Evolutionary conservation across 129 eudicot genomes (phyloP).

Genomic region (Escallonia rubra): DNA sequence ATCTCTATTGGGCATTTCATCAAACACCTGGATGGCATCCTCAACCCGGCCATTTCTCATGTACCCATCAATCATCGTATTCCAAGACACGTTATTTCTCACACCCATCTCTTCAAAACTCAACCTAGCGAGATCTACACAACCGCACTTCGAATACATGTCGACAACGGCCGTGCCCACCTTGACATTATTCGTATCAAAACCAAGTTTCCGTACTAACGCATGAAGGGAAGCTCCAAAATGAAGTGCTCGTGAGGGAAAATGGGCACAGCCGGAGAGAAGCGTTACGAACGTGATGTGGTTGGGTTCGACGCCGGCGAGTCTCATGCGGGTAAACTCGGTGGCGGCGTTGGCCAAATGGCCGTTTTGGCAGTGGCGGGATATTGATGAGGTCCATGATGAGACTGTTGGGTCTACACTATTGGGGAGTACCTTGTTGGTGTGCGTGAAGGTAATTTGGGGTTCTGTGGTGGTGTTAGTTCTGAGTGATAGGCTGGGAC

Average conservation of each 20-base stretch:
- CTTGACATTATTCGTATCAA: slow-evolving; percentile 44
- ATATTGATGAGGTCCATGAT: slow-evolving; percentile 73
- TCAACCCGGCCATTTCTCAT: slow-evolving; percentile 50
- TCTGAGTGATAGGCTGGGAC: neutral
- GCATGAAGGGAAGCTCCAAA: slow-evolving; percentile 54
- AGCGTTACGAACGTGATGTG: slow-evolving; percentile 64
- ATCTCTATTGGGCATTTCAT: slow-evolving; percentile 56
- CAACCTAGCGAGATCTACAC: slow-evolving; percentile 37
- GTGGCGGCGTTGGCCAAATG: slow-evolving; percentile 41
- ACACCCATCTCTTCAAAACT: slow-evolving; percentile 43
- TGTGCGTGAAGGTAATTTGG: slow-evolving; percentile 9
- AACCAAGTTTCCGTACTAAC: slow-evolving; percentile 49
- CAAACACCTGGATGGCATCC: slow-evolving; percentile 48
- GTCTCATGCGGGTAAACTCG: slow-evolving; percentile 55
- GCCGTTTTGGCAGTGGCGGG: slow-evolving; percentile 55
- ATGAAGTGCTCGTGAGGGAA: slow-evolving; percentile 24
- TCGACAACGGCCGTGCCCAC: slow-evolving; percentile 59
- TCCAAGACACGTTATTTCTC: slow-evolving; percentile 71
- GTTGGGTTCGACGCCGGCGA: slow-evolving; percentile 56
- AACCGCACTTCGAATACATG: slow-evolving; percentile 58
- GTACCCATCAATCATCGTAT: slow-evolving; percentile 64
- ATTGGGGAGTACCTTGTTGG: slow-evolving; percentile 1
- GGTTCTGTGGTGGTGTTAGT: neutral
- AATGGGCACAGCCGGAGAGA: slow-evolving; percentile 54
- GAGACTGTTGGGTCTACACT: slow-evolving; percentile 33